Evolutionary conservation across 2,329 filamentous ascomycete genomes (phyloP).

Genomic region (Monilinia polystroma): DNA sequence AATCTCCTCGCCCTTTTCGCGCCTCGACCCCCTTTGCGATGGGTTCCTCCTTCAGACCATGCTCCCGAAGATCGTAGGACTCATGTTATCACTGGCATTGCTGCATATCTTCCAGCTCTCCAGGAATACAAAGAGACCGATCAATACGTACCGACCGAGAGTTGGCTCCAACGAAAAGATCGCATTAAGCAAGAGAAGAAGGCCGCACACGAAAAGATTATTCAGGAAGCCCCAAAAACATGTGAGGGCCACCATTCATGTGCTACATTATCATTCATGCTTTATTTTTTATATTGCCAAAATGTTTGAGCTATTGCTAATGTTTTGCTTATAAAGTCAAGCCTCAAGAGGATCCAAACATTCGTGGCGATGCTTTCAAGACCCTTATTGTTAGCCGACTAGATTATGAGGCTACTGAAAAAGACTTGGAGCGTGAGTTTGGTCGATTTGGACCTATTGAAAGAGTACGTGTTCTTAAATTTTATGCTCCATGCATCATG

Average conservation of each 20-base stretch:
- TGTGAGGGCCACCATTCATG: slow-evolving; percentile 39
- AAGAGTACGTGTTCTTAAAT: slow-evolving; percentile 57
- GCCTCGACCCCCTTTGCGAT: slow-evolving; percentile 87
- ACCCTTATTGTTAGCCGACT: slow-evolving; percentile 90
- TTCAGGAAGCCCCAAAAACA: slow-evolving; percentile 37
- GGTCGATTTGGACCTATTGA: slow-evolving; percentile 92
- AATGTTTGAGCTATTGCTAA: slow-evolving; percentile 27
- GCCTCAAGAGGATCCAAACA: slow-evolving; percentile 79
- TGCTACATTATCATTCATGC: slow-evolving; percentile 33
- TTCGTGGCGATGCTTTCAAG: slow-evolving; percentile 90
- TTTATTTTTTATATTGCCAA: neutral
- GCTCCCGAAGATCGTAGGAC: slow-evolving; percentile 81
- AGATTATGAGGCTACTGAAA: slow-evolving; percentile 83
- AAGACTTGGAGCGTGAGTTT: slow-evolving; percentile 92
- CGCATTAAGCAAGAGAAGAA: slow-evolving; percentile 80
- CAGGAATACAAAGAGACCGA: slow-evolving; percentile 77
- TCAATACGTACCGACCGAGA: slow-evolving; percentile 79
- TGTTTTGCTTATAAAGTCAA: slow-evolving; percentile 58
- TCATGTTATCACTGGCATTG: slow-evolving; percentile 69
- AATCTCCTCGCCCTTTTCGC: slow-evolving; percentile 93
- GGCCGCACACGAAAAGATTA: slow-evolving; percentile 57
- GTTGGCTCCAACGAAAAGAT: slow-evolving; percentile 86
- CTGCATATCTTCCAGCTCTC: slow-evolving; percentile 70
- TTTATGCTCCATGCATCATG: neutral
- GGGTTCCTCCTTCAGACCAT: slow-evolving; percentile 78